These are phyloP conservation scores for Ceriops zippeliana DNA, from an alignment of 345 rosid species.

Conservation along the genomic window DNA sequence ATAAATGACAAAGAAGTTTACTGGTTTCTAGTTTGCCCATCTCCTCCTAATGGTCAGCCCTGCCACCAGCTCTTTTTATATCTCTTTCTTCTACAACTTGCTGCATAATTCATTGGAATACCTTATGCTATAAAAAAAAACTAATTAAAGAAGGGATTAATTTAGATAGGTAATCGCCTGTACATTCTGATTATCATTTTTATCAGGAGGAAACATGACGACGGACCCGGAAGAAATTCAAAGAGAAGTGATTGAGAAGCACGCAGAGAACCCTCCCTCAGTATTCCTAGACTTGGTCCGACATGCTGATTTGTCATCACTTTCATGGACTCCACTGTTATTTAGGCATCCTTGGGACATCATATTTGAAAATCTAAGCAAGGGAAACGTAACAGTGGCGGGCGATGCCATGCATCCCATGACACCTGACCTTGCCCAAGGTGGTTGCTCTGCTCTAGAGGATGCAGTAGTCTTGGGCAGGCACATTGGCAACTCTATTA, in stretches of 20 bases:
- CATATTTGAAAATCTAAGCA: constrained; percentile 31
- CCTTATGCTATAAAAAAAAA: not conserved
- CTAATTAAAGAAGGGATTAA: not conserved
- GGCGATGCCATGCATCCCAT: constrained; percentile 60
- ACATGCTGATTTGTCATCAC: constrained; percentile 24
- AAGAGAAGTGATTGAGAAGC: constrained; percentile 18
- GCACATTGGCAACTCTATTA: constrained; percentile 24
- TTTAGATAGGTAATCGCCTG: not conserved
- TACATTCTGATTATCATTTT: not conserved
- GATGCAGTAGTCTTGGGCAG: constrained; percentile 40
- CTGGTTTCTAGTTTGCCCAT: constrained; percentile 25
- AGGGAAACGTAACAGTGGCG: constrained; percentile 34
- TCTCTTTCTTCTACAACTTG: not conserved
- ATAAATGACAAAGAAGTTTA: constrained; percentile 28
- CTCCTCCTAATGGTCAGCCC: constrained; percentile 24
- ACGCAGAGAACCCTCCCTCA: constrained; percentile 25
- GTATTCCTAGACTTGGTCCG: constrained; percentile 23
- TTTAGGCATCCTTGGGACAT: constrained; percentile 38
- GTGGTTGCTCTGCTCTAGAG: constrained; percentile 42
- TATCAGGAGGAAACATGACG: constrained; percentile 14
- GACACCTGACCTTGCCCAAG: constrained; percentile 54
- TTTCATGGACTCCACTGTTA: constrained; percentile 30
- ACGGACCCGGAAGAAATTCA: constrained; percentile 28
- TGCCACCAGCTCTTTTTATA: too few relatives aligned
- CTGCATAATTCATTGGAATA: not conserved